Conservation (phyloP, 2,329 filamentous ascomycete genomes). For the Ophiostoma fasciatum region DNA sequence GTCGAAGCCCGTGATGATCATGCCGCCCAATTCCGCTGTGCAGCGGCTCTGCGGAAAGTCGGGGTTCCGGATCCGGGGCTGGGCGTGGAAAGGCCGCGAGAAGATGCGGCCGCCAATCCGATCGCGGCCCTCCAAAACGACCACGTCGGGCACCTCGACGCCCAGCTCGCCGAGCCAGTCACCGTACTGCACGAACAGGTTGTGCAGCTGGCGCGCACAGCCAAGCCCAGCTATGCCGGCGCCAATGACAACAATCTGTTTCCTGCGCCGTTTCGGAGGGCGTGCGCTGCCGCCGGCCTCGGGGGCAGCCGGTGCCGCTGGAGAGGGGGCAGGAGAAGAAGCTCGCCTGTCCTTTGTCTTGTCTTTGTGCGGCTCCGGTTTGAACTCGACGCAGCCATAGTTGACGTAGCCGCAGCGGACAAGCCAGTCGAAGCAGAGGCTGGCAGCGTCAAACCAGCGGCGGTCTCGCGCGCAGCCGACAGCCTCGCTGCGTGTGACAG, state of each 20-base stretch:
- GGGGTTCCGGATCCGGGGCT: conserved; percentile 18
- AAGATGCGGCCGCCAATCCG: conserved; percentile 88
- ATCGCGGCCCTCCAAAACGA: conserved; percentile 75
- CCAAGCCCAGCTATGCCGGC: conserved; percentile 90
- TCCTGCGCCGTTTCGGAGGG: conserved; percentile 43
- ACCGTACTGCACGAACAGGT: conserved; percentile 68
- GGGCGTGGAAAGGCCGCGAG: conserved; percentile 55
- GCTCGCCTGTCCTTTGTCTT: too few relatives aligned
- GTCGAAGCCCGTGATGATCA: conserved; percentile 96
- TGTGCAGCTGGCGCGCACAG: conserved; percentile 80
- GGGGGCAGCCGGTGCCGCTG: too few relatives aligned
- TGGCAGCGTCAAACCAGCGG: conserved; percentile 80
- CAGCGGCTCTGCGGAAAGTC: conserved; percentile 31
- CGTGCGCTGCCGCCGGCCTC: too few relatives aligned
- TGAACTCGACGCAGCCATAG: conserved; percentile 65
- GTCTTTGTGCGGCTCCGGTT: conserved; percentile 15
- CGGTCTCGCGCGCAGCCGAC: conserved; percentile 77
- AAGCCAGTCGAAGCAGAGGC: conserved; percentile 85
- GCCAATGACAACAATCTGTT: conserved; percentile 73
- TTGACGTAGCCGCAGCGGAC: conserved; percentile 89
- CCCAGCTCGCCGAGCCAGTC: conserved; percentile 48
- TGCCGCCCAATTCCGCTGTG: conserved; percentile 93
- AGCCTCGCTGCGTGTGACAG: conserved; percentile 71
- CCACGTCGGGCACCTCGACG: conserved; percentile 56
- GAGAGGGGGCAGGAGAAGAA: neutral